Evolutionary conservation across 2,329 filamentous ascomycete genomes (phyloP), one percentile per base, ranked within the genome.

Genomic region (Leptographium lundbergii): DNA sequence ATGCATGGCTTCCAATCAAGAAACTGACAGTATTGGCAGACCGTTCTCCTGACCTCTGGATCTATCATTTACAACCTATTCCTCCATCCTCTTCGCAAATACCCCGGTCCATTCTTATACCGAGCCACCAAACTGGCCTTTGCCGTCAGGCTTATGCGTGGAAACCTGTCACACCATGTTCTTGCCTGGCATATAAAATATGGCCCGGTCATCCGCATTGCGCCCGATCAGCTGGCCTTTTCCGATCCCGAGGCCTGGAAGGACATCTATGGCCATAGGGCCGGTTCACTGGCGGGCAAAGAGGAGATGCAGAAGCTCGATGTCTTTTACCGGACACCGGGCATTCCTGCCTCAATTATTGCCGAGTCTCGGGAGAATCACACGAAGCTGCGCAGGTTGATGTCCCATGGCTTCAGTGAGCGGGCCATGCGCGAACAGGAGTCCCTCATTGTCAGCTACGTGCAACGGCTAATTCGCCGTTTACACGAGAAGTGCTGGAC

Each of bases 171-270:
- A n/a, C 60, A 61, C 36, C 61, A 65, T 48, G 61, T 66, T 17
- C 59, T 62, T 7, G 45, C 52, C 22, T 53, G 61, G 39, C 62
- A 63, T 48, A 19, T 57, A 6, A 36, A 68, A 54, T 73, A 73
- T 57, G 74, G 74, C 9, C 65, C 67, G 2, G 67, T 77, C 1
- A 71, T 78, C 17, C 73, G 76, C 7, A 62, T 74, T 32, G 69
- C 68, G 3, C 75, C 75, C 0, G 67, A 73, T 53, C 71, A 76
- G 60, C 66, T 78, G 19, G 71, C 72, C 1, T 77, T 74, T 65
- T 68, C 66, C 56, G 58, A 63, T 25, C 63, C 66, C 1, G 60
- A 67, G 3, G 61, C 63, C 13, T 74, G 70, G 69, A 69, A 70
- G 61, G 71, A 75, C 51, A 73, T 75, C 50, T 73, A 73, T 59